Percentiles rank a stretch among this genome's conserved stretches.
Conservation (phyloP, 371 early-diverging fungal genomes). For the Mortierella sp. region DNA sequence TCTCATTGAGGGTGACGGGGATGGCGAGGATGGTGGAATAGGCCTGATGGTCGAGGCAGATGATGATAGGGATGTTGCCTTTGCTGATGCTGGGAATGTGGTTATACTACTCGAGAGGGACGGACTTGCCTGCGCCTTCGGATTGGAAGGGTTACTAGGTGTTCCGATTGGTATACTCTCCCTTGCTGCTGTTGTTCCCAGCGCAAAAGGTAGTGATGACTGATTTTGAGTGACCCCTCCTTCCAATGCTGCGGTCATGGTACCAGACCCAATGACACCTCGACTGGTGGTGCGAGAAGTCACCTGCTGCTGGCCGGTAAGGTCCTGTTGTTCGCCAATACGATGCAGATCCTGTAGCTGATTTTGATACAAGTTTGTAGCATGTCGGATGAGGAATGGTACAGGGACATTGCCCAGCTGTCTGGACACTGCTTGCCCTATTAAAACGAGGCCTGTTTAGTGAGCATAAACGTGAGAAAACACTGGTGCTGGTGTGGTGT, state of each 20-base stretch:
- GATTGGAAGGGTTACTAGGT: slow-evolving; percentile 15
- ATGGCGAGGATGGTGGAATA: slow-evolving; percentile 36
- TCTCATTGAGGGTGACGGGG: slow-evolving; percentile 25
- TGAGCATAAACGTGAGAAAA: background rate
- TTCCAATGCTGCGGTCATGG: slow-evolving; percentile 4
- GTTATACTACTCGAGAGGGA: slow-evolving; percentile 42
- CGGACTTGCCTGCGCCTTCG: slow-evolving; percentile 40
- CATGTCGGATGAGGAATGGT: slow-evolving; percentile 68
- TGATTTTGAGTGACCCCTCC: background rate
- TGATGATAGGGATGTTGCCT: slow-evolving; percentile 44
- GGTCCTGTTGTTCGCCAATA: slow-evolving; percentile 55
- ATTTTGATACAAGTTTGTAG: slow-evolving; percentile 69
- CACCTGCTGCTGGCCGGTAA: slow-evolving; percentile 15
- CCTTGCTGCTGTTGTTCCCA: background rate
- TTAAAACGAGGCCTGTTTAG: background rate
- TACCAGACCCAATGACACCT: slow-evolving; percentile 23
- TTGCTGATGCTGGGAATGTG: slow-evolving; percentile 21
- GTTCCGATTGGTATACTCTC: background rate
- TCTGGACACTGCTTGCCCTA: slow-evolving; percentile 69
- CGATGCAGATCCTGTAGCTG: slow-evolving; percentile 69
- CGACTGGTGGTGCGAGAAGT: slow-evolving; percentile 2
- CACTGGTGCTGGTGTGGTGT: too few relatives aligned
- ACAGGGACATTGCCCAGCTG: slow-evolving; percentile 66
- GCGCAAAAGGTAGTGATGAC: slow-evolving; percentile 1
- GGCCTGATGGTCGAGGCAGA: slow-evolving; percentile 52